Conservation (phyloP, 306 rosid genomes). For the Hippophae rhamnoides region DNA sequence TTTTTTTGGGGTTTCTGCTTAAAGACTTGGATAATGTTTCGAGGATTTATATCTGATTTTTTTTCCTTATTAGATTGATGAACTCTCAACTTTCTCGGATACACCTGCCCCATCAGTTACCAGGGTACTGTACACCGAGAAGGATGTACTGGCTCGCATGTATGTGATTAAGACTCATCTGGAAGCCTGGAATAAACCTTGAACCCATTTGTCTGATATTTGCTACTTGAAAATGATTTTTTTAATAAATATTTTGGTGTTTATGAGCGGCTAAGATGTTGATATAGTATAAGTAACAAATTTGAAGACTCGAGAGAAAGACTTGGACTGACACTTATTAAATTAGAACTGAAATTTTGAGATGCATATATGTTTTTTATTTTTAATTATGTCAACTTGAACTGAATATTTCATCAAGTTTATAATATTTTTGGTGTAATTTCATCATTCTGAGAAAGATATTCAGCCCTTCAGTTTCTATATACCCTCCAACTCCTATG, state of each 20-base stretch:
- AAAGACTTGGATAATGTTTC: background rate
- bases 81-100: slow-evolving; percentile 71
- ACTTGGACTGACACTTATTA: no score
- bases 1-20: background rate
- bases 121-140: slow-evolving; percentile 67
- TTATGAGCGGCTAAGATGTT: background rate
- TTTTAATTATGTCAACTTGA: no score
- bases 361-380: no score
- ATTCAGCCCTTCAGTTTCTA: background rate
- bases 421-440: background rate
- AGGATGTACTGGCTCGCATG: slow-evolving; percentile 86
- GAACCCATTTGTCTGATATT: background rate
- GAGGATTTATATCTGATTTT: slow-evolving; percentile 8
- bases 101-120: slow-evolving; percentile 90
- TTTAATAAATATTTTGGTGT: no score
- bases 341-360: no score
- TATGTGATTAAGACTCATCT: slow-evolving; percentile 6
- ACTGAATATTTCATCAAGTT: background rate
- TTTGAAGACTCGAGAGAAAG: no score
- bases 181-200: background rate
- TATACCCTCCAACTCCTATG: background rate
- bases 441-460: background rate
- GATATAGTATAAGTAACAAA: background rate
- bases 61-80: slow-evolving; percentile 53
- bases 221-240: background rate